phyloP scores from a whole-genome alignment of 805 yeast genomes.

The Kodamaea jinghongensis region DNA sequence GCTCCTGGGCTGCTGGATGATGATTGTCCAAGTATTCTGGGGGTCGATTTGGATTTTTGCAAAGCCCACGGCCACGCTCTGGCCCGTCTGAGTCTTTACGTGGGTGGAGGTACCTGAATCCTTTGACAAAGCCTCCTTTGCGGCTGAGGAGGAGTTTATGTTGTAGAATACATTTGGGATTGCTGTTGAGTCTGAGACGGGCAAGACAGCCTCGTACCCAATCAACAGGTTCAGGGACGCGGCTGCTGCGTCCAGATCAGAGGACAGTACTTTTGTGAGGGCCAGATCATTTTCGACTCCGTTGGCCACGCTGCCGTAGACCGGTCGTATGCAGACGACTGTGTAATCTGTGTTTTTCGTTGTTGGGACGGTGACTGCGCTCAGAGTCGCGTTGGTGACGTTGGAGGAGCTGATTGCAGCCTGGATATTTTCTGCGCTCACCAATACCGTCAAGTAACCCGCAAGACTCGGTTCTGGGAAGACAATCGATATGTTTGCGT shows the following conservation, averaged over 20 bases:
- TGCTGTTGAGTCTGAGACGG: conserved; percentile 15
- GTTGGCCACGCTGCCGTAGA: conserved; percentile 19
- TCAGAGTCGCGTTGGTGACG: conserved; percentile 15
- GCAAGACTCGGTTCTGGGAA: conserved; percentile 55
- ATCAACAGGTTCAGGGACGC: conserved; percentile 39
- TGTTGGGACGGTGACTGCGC: not conserved
- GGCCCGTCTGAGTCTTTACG: conserved; percentile 20
- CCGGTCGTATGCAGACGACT: conserved; percentile 33
- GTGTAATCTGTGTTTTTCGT: conserved; percentile 22
- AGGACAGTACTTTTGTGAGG: not conserved
- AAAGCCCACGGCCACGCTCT: conserved; percentile 35
- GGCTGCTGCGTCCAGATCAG: not conserved
- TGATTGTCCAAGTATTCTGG: conserved; percentile 63
- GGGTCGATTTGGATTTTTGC: conserved; percentile 26
- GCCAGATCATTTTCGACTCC: conserved; percentile 5
- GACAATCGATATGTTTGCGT: conserved; percentile 67
- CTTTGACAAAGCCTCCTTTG: conserved; percentile 26
- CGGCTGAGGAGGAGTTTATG: conserved; percentile 26
- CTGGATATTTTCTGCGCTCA: conserved; percentile 33
- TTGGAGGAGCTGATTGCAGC: conserved; percentile 24
- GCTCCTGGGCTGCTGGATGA: conserved; percentile 60
- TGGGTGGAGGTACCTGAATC: conserved; percentile 29
- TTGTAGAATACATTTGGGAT: conserved; percentile 23
- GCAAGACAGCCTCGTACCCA: conserved; percentile 36
- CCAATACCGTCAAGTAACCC: conserved; percentile 65